A percentile compares a stretch with the other conserved stretches of the same genome.
These are phyloP conservation scores for Nakazawaea laoshanensis DNA, from an alignment of 805 yeast genomes.

Conservation along the genomic window DNA sequence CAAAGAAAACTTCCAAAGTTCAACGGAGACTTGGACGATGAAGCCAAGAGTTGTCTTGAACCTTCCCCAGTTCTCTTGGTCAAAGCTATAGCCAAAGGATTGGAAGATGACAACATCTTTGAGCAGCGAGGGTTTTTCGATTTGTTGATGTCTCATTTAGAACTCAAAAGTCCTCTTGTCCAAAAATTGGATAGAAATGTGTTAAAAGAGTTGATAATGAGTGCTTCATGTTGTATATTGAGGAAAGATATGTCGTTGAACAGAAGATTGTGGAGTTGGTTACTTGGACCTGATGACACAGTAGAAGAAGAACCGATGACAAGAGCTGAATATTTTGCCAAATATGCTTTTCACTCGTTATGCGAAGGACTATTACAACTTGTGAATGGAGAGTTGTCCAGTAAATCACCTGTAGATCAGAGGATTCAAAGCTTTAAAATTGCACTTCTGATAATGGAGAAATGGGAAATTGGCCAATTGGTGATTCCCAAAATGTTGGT, in stretches of 20 bases:
- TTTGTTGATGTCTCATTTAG: slow-evolving; percentile 57
- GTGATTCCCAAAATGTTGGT: slow-evolving; percentile 63
- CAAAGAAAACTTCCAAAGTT: slow-evolving; percentile 52
- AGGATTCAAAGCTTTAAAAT: slow-evolving; percentile 52
- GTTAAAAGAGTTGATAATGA: slow-evolving; percentile 44
- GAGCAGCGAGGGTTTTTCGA: slow-evolving; percentile 89
- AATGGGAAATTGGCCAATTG: slow-evolving; percentile 86
- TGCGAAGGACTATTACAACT: slow-evolving; percentile 43
- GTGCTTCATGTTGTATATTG: slow-evolving; percentile 61
- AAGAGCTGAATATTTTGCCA: slow-evolving; percentile 50
- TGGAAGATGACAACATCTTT: slow-evolving; percentile 57
- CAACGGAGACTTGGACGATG: slow-evolving; percentile 18
- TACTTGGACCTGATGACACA: slow-evolving; percentile 70
- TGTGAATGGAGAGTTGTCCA: slow-evolving; percentile 24
- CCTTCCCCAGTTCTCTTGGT: slow-evolving; percentile 78
- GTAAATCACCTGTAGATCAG: slow-evolving; percentile 19
- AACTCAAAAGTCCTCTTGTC: slow-evolving; percentile 58
- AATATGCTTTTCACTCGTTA: slow-evolving; percentile 44
- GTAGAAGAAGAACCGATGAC: slow-evolving; percentile 10
- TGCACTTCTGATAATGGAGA: slow-evolving; percentile 70
- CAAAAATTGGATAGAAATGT: no score
- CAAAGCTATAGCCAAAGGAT: slow-evolving; percentile 64
- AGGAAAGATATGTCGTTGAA: slow-evolving; percentile 91
- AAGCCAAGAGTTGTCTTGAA: slow-evolving; percentile 49
- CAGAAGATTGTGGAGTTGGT: slow-evolving; percentile 89